These are phyloP conservation scores for Backusella westeae DNA, from an alignment of 192 early-diverging fungal species.

Conservation along the genomic window DNA sequence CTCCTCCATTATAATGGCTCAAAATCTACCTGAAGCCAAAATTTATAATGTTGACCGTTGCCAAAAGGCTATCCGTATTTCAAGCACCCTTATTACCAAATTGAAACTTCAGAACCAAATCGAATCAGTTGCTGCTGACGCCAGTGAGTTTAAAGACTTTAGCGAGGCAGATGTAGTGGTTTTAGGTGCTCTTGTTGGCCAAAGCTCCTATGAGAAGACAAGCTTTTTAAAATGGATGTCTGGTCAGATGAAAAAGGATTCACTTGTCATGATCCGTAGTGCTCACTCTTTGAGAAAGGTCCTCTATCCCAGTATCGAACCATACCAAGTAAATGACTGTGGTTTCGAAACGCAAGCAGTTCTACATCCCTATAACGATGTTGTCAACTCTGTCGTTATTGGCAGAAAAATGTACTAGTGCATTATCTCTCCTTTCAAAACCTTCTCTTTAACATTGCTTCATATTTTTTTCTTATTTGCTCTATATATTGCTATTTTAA, in stretches of 20 bases:
- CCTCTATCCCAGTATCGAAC: slow-evolving; percentile 22
- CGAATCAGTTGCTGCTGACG: neutral
- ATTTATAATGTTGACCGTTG: slow-evolving; percentile 25
- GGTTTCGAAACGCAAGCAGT: slow-evolving; percentile 15
- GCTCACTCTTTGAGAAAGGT: slow-evolving; percentile 29
- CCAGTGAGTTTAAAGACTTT: slow-evolving; percentile 7
- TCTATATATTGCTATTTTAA: neutral
- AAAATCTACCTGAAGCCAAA: neutral
- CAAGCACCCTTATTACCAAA: neutral
- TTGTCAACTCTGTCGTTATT: slow-evolving; percentile 31
- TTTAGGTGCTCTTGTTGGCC: slow-evolving; percentile 25
- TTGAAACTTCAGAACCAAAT: neutral
- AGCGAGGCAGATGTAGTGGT: slow-evolving; percentile 18
- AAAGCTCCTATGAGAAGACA: slow-evolving; percentile 12
- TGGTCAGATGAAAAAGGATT: slow-evolving; percentile 18
- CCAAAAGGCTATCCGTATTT: slow-evolving; percentile 2
- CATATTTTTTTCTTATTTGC: neutral
- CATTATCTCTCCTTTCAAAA: no score
- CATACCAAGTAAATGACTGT: slow-evolving; percentile 12
- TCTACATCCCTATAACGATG: slow-evolving; percentile 27
- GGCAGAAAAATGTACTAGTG: slow-evolving; percentile 14
- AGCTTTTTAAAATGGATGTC: slow-evolving; percentile 7
- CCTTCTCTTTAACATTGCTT: neutral
- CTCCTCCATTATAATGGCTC: slow-evolving; percentile 18
- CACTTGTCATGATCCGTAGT: slow-evolving; percentile 24